Conservation (phyloP, 176 grass and related monocot species). For the Triticum urartu region DNA sequence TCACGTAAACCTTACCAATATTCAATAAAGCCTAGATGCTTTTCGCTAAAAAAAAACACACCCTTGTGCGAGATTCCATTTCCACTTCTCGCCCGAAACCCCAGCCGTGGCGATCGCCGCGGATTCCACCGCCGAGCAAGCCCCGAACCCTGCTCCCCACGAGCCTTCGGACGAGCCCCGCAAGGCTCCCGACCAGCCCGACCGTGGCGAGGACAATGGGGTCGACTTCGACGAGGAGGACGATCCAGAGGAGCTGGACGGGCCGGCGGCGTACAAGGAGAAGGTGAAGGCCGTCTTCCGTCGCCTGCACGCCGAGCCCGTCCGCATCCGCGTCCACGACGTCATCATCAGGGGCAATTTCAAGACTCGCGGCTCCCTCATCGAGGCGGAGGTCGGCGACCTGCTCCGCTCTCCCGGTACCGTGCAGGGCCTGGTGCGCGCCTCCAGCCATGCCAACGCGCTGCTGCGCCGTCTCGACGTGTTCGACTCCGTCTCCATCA, state of each 20-base stretch:
- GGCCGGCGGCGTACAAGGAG: slow-evolving; percentile 33
- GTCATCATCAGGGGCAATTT: slow-evolving; percentile 61
- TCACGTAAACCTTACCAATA: too few species aligned
- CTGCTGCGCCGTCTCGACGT: slow-evolving; percentile 51
- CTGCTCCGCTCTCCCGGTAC: slow-evolving; percentile 47
- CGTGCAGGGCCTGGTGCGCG: slow-evolving; percentile 41
- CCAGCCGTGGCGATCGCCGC: slow-evolving; percentile 25
- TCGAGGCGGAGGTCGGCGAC: slow-evolving; percentile 74
- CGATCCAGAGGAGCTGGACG: slow-evolving; percentile 46
- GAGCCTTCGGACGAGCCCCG: neutral
- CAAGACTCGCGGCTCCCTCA: slow-evolving; percentile 62
- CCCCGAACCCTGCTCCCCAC: neutral
- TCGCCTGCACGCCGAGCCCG: slow-evolving; percentile 33
- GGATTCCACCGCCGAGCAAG: slow-evolving; percentile 25
- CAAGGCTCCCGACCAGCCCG: neutral
- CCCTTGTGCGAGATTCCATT: neutral
- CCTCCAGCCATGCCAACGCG: slow-evolving; percentile 37
- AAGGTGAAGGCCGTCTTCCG: slow-evolving; percentile 31
- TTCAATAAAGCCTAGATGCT: too few species aligned
- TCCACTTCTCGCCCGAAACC: neutral
- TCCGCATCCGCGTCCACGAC: slow-evolving; percentile 59
- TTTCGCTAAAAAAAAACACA: too few species aligned
- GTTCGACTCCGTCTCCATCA: slow-evolving; percentile 64
- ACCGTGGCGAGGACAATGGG: slow-evolving; percentile 21
- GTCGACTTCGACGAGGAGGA: slow-evolving; percentile 31